phyloP scores from a whole-genome alignment of 192 early-diverging fungal genomes.

The Backusella parvicylindrica region DNA sequence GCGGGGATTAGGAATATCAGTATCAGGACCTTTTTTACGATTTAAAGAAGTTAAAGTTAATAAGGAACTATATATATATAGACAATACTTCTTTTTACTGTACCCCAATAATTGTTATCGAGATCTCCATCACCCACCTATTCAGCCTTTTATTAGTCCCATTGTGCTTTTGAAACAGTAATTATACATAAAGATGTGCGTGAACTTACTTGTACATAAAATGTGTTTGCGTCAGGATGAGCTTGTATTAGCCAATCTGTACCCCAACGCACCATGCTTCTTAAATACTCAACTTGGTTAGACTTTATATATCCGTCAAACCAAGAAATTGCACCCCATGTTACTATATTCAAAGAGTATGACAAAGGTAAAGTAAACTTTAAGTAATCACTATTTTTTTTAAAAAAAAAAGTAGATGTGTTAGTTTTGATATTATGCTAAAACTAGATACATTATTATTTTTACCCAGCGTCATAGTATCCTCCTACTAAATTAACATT shows the following conservation, averaged over 20 bases:
- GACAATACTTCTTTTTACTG: constrained; percentile 1
- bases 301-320: constrained; percentile 51
- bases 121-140: constrained; percentile 40
- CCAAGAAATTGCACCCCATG: constrained; percentile 56
- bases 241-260: constrained; percentile 61
- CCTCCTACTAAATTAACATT: constrained; percentile 30
- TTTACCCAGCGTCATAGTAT: constrained; percentile 41
- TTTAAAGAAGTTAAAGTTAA: background rate
- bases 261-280: constrained; percentile 53
- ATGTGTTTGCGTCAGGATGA: constrained; percentile 46
- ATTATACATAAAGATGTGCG: background rate
- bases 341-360: constrained; percentile 39
- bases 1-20: constrained; percentile 46
- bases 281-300: constrained; percentile 39
- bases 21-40: constrained; percentile 24
- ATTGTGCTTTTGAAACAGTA: background rate
- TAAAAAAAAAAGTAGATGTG: background rate
- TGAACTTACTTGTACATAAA: constrained; percentile 45
- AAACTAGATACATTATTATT: background rate
- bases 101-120: constrained; percentile 60
- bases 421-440: background rate
- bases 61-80: background rate
- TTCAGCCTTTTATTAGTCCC: background rate
- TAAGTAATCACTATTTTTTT: constrained; percentile 52
- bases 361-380: constrained; percentile 64